These are phyloP conservation scores for Aphanocladium album DNA, from an alignment of 2,329 filamentous ascomycete species.

Conservation along the genomic window DNA sequence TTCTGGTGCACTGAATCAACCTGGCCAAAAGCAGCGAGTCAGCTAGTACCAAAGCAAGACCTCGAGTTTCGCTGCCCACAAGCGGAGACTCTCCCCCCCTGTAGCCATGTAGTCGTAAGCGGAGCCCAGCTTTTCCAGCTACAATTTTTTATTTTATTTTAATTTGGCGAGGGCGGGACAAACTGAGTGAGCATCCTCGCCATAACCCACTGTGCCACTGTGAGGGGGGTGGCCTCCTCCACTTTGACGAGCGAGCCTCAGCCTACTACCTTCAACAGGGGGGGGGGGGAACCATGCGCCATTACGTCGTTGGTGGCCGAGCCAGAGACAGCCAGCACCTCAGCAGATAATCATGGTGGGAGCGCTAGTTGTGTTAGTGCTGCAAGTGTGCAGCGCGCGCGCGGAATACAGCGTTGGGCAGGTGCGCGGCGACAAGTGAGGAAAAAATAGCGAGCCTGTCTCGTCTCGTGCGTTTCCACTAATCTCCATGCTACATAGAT, in stretches of 20 bases:
- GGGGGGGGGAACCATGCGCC: background rate
- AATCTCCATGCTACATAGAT: background rate
- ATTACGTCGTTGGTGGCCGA: background rate
- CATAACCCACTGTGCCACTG: background rate
- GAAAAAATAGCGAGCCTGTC: no score
- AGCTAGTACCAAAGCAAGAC: background rate
- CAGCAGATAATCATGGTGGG: background rate
- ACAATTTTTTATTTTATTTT: background rate
- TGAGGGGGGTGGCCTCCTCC: background rate
- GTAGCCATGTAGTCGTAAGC: slow-evolving; percentile 4
- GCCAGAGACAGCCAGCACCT: background rate
- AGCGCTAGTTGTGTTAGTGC: background rate
- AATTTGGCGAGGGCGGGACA: background rate
- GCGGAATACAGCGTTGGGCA: background rate
- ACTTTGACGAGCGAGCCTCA: background rate
- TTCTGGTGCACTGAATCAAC: no score
- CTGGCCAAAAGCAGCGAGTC: background rate
- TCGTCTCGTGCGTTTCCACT: background rate
- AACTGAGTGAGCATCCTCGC: background rate
- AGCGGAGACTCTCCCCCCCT: background rate
- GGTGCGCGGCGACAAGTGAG: background rate
- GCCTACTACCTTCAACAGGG: background rate
- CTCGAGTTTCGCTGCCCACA: background rate
- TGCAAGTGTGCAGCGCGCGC: background rate
- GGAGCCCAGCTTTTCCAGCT: background rate